Percentiles rank a stretch among this genome's conserved stretches.
phyloP scores from a whole-genome alignment of 1,284 basidiomycete species.

The Schizophyllum amplum region DNA sequence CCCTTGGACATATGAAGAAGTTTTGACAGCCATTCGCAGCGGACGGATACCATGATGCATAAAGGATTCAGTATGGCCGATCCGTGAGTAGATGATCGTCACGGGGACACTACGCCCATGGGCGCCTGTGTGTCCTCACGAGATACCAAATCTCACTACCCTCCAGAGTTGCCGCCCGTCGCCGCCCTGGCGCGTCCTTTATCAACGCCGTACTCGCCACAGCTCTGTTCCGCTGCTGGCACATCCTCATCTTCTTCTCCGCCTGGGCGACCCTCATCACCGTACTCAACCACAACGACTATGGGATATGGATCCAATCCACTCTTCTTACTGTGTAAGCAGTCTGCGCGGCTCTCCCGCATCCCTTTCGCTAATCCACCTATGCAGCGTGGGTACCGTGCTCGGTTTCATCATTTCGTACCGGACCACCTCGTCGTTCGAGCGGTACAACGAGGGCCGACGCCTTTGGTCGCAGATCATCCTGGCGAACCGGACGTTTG shows the following conservation, averaged over 20 bases:
- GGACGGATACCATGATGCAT: too few species aligned
- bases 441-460: constrained; percentile 68
- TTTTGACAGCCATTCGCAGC: too few species aligned
- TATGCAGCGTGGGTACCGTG: constrained; percentile 50
- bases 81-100: too few species aligned
- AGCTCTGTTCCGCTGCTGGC: constrained; percentile 60
- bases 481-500: constrained; percentile 46
- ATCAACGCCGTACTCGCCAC: constrained; percentile 49
- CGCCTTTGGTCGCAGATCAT: constrained; percentile 40
- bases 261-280: constrained; percentile 50
- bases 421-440: constrained; percentile 69
- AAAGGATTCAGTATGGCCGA: too few species aligned
- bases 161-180: constrained; percentile 31
- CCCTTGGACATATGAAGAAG: too few species aligned
- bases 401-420: constrained; percentile 61
- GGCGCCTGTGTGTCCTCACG: too few species aligned
- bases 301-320: constrained; percentile 35
- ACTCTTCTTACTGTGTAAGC: constrained; percentile 58
- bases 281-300: constrained; percentile 39
- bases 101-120: too few species aligned
- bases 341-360: neutral
- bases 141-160: neutral
- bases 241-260: constrained; percentile 52
- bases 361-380: neutral
- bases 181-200: constrained; percentile 32